Evolutionary conservation across 176 grass and related monocot genomes (phyloP).

Genomic region (Triticum aestivum): IWGSC_CS_RefSeq_v2.1 NC_057811.1:390189675-390190174

Average conservation of each 20-base stretch:
- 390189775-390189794: slow-evolving; percentile 20
- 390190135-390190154: slow-evolving; percentile 24
- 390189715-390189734: slow-evolving; percentile 13
- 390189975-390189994: slow-evolving; percentile 59
- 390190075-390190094: slow-evolving; percentile 29
- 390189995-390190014: slow-evolving; percentile 85
- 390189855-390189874: slow-evolving; percentile 32
- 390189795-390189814: slow-evolving; percentile 17
- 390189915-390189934: slow-evolving; percentile 30
- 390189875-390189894: slow-evolving; percentile 26
- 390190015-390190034: slow-evolving; percentile 77
- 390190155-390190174: neutral
- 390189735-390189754: neutral
- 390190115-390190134: slow-evolving; percentile 13
- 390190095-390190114: slow-evolving; percentile 20
- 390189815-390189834: slow-evolving; percentile 37
- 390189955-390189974: neutral
- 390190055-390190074: slow-evolving; percentile 23
- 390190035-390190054: slow-evolving; percentile 23
- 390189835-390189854: slow-evolving; percentile 15
- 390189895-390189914: slow-evolving; percentile 38
- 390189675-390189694: neutral
- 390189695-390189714: neutral
- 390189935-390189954: slow-evolving; percentile 31
- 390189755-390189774: slow-evolving; percentile 33